These are phyloP conservation scores for Phytophthora tubulina DNA, from an alignment of 352 stramenopile species.

Conservation along the genomic window DNA sequence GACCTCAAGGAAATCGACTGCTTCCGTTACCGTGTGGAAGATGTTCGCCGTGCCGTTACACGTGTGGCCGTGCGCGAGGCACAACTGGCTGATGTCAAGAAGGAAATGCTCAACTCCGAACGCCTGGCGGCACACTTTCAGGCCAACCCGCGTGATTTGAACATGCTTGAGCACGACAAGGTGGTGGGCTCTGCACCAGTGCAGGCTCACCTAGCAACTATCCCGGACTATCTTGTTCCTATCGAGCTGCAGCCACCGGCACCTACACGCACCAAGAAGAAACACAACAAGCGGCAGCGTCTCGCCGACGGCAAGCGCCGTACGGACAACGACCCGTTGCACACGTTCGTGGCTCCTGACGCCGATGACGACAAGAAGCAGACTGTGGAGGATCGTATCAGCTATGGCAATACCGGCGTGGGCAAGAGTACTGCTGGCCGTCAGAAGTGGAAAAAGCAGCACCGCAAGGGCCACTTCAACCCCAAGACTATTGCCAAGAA, in stretches of 20 bases:
- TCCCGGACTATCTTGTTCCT: constrained; percentile 99
- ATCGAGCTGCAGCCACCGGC: constrained; percentile 92
- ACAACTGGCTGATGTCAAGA: constrained; percentile 96
- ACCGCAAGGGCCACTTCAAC: constrained; percentile 94
- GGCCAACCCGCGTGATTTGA: constrained; percentile 95
- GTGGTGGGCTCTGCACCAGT: constrained; percentile 94
- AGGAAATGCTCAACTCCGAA: constrained; percentile 99
- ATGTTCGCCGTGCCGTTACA: constrained; percentile 96
- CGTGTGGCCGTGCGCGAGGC: constrained; percentile 94
- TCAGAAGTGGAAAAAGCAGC: constrained; percentile 94
- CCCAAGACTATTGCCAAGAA: constrained; percentile 91
- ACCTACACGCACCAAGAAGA: constrained; percentile 73
- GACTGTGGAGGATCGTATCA: constrained; percentile 84
- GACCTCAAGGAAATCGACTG: constrained; percentile 98
- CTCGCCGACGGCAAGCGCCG: constrained; percentile 78
- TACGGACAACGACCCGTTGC: constrained; percentile 97
- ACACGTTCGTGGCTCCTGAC: constrained; percentile 91
- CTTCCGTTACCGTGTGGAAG: constrained; percentile 98
- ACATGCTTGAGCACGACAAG: constrained; percentile 97
- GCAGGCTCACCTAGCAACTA: constrained; percentile 94
- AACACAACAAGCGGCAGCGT: constrained; percentile 76
- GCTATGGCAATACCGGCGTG: constrained; percentile 90
- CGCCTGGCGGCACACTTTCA: constrained; percentile 97
- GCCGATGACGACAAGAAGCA: constrained; percentile 64
- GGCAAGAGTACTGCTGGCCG: constrained; percentile 94